Conservation (phyloP, 345 rosid genomes). For the Melaleuca quinquenervia region DNA sequence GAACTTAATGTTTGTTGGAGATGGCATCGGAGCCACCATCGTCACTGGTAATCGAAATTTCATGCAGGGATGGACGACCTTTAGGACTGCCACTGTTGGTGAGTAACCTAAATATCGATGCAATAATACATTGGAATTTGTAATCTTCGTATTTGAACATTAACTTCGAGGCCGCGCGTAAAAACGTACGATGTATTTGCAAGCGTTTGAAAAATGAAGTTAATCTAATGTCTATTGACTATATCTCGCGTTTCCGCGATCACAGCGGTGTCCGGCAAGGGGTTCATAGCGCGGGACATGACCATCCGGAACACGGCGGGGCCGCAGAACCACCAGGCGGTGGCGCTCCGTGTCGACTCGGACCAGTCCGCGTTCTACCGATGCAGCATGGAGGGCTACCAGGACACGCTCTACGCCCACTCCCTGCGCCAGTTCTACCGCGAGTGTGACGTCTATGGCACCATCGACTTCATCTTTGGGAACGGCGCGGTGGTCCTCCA, state of each 20-base stretch:
- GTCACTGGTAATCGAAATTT: slow-evolving; percentile 67
- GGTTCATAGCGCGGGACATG: slow-evolving; percentile 83
- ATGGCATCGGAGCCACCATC: slow-evolving; percentile 59
- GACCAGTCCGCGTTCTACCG: slow-evolving; percentile 68
- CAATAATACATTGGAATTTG: background rate
- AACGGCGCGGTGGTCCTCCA: slow-evolving; percentile 78
- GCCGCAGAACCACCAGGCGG: slow-evolving; percentile 67
- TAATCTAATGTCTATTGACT: background rate
- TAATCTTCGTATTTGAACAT: background rate
- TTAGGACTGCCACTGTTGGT: slow-evolving; percentile 94
- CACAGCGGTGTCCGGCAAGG: slow-evolving; percentile 81
- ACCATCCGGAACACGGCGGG: slow-evolving; percentile 77
- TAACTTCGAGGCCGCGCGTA: background rate
- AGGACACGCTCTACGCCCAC: slow-evolving; percentile 82
- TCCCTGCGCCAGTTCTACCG: slow-evolving; percentile 81
- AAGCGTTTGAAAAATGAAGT: background rate
- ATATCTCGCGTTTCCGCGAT: background rate
- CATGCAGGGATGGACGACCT: slow-evolving; percentile 90
- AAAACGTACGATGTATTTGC: background rate
- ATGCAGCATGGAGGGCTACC: slow-evolving; percentile 79
- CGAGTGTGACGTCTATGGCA: slow-evolving; percentile 69
- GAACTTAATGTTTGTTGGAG: slow-evolving; percentile 69
- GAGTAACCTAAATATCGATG: background rate
- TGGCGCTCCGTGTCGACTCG: slow-evolving; percentile 66
- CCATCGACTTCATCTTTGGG: slow-evolving; percentile 88